Conservation (phyloP, 352 stramenopile genomes). For the Phytophthora ohioensis region DNA sequence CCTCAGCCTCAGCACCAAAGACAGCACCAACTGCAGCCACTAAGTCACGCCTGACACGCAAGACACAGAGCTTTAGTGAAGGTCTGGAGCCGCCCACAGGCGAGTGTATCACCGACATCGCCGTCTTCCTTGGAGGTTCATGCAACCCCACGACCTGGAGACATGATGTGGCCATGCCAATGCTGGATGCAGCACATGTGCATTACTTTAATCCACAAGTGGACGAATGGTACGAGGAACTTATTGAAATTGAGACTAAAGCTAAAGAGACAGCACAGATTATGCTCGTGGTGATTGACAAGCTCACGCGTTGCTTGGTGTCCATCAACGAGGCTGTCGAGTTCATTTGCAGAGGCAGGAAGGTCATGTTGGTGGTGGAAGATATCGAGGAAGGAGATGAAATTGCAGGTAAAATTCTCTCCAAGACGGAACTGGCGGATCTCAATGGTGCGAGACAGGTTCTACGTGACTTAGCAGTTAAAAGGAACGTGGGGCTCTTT, state of each 20-base stretch:
- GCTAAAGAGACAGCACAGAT: slow-evolving; percentile 88
- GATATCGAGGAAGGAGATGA: slow-evolving; percentile 61
- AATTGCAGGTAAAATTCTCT: slow-evolving; percentile 62
- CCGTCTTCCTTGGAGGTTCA: slow-evolving; percentile 86
- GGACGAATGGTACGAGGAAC: slow-evolving; percentile 89
- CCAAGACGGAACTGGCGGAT: slow-evolving; percentile 77
- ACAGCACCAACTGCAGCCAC: slow-evolving; percentile 16
- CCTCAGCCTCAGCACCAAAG: slow-evolving; percentile 14
- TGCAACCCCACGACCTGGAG: slow-evolving; percentile 93
- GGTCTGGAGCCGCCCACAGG: slow-evolving; percentile 44
- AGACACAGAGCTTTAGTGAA: slow-evolving; percentile 66
- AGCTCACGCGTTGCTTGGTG: slow-evolving; percentile 80
- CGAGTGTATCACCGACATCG: slow-evolving; percentile 49
- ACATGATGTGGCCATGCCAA: slow-evolving; percentile 75
- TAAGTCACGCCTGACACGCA: slow-evolving; percentile 38
- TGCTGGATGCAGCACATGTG: slow-evolving; percentile 72
- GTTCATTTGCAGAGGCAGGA: slow-evolving; percentile 81
- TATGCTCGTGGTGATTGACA: slow-evolving; percentile 89
- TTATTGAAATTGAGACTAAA: slow-evolving; percentile 81
- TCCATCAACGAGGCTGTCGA: slow-evolving; percentile 91
- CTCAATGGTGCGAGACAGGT: slow-evolving; percentile 85
- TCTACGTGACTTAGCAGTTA: slow-evolving; percentile 69
- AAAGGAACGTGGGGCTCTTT: slow-evolving; percentile 61
- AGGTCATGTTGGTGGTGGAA: slow-evolving; percentile 85
- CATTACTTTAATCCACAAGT: slow-evolving; percentile 92